Conservation (phyloP, 2,329 filamentous ascomycete species). For the Alternaria panax region DNA sequence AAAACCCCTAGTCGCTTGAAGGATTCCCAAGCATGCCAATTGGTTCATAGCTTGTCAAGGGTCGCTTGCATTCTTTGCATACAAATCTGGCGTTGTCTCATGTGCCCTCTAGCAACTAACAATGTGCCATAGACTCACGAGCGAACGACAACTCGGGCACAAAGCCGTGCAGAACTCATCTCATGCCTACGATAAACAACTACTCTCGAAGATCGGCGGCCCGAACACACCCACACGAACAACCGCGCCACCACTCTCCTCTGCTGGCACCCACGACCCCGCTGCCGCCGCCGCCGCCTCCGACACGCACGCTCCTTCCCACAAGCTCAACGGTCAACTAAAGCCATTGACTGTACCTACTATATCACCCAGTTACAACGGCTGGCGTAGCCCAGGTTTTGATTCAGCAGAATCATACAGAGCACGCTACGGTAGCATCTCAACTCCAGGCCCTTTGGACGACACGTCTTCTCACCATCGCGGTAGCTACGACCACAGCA, state of each 20-base stretch:
- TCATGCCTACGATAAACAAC: constrained; percentile 68
- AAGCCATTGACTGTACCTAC: constrained; percentile 56
- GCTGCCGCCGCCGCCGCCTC: constrained; percentile 44
- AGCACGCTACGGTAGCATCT: constrained; percentile 59
- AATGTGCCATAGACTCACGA: constrained; percentile 59
- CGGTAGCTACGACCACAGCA: constrained; percentile 68
- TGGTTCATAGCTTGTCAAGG: constrained; percentile 1
- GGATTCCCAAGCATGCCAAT: neutral
- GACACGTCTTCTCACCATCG: constrained; percentile 63
- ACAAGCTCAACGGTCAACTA: constrained; percentile 53
- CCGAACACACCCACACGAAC: constrained; percentile 62
- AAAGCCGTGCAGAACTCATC: constrained; percentile 65
- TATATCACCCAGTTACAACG: constrained; percentile 53
- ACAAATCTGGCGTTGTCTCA: neutral
- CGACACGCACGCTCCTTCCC: constrained; percentile 48
- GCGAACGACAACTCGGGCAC: constrained; percentile 66
- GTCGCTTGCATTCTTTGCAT: neutral
- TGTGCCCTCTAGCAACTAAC: constrained; percentile 20
- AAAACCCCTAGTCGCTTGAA: neutral
- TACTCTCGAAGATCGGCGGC: constrained; percentile 68
- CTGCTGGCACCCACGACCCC: constrained; percentile 44
- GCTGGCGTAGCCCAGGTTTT: constrained; percentile 53
- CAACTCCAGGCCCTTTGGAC: constrained; percentile 56
- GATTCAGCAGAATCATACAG: constrained; percentile 44
- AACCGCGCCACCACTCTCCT: constrained; percentile 38